phyloP scores from a whole-genome alignment of 2,329 filamentous ascomycete species.

The Sarocladium kiliense region DNA sequence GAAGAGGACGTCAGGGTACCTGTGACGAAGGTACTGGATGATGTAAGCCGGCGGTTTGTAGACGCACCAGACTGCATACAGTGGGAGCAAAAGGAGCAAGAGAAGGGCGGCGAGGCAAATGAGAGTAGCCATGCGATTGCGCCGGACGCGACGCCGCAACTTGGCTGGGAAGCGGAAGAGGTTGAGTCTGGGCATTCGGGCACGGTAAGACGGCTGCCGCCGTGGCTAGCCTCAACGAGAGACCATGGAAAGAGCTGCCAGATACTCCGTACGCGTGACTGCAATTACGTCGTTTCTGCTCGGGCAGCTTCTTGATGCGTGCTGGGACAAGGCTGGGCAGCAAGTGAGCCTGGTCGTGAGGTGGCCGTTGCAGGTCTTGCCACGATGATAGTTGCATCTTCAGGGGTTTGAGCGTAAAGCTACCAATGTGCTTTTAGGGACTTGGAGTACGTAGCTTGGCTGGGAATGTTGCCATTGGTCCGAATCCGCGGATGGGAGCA shows the following conservation, averaged over 20 bases:
- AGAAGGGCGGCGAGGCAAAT: conserved; percentile 32
- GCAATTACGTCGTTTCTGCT: no score
- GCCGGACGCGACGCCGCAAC: conserved; percentile 52
- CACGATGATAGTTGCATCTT: not conserved
- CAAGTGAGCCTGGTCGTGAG: not conserved
- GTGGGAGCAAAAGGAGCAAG: conserved; percentile 30
- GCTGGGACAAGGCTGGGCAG: not conserved
- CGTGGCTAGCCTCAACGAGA: not conserved
- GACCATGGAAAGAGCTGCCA: conserved; percentile 7
- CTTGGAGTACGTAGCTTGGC: no score
- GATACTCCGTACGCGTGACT: no score
- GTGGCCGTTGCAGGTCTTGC: not conserved
- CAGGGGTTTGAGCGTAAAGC: not conserved
- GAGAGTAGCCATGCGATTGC: conserved; percentile 53
- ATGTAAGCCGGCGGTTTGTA: conserved; percentile 76
- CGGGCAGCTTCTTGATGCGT: no score
- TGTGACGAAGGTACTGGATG: conserved; percentile 63
- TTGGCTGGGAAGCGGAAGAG: conserved; percentile 51
- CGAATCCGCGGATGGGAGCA: not conserved
- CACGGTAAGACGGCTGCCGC: not conserved
- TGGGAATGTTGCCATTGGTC: not conserved
- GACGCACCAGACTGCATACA: conserved; percentile 57
- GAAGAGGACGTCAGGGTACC: conserved; percentile 77
- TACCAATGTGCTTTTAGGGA: not conserved
- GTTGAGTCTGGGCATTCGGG: conserved; percentile 33